Evolutionary conservation across 768 basidiomycete species (phyloP).

Genomic region (Lentinula aciculospora): DNA sequence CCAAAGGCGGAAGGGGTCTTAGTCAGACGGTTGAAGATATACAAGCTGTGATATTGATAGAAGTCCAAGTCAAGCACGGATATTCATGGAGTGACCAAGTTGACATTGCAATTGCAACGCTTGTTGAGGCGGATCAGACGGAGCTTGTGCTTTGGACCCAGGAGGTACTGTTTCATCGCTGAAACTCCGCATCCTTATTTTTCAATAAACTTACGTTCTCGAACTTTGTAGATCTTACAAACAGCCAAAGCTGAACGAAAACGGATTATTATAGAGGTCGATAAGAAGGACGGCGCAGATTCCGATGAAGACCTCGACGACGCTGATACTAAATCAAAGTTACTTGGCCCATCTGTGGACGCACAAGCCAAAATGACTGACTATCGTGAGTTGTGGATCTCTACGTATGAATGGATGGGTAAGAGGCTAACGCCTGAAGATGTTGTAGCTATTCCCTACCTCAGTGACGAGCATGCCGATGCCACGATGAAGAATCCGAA

Average conservation of each 20-base stretch:
- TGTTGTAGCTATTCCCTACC: constrained; percentile 64
- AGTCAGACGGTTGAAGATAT: constrained; percentile 35
- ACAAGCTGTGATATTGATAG: constrained; percentile 24
- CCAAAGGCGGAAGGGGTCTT: constrained; percentile 16
- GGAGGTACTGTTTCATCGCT: constrained; percentile 50
- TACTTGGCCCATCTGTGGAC: constrained; percentile 55
- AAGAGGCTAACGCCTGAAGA: constrained; percentile 9
- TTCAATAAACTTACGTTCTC: neutral
- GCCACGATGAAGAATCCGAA: constrained; percentile 75
- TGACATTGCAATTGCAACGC: constrained; percentile 73
- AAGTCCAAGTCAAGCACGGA: constrained; percentile 81
- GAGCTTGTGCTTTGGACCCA: constrained; percentile 75
- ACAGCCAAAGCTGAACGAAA: constrained; percentile 55
- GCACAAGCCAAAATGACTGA: constrained; percentile 67
- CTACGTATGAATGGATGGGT: constrained; percentile 35
- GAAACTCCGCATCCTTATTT: neutral
- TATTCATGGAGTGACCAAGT: constrained; percentile 88
- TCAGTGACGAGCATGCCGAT: constrained; percentile 66
- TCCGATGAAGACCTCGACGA: constrained; percentile 27
- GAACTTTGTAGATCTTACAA: constrained; percentile 58
- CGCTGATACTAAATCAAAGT: constrained; percentile 18
- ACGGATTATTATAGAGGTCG: constrained; percentile 56
- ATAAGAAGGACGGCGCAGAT: constrained; percentile 30
- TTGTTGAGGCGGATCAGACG: constrained; percentile 60
- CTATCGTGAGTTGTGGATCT: constrained; percentile 54